Evolutionary conservation across 495 filamentous ascomycete genomes (phyloP).

Genomic region (Cercophora samala): DNA sequence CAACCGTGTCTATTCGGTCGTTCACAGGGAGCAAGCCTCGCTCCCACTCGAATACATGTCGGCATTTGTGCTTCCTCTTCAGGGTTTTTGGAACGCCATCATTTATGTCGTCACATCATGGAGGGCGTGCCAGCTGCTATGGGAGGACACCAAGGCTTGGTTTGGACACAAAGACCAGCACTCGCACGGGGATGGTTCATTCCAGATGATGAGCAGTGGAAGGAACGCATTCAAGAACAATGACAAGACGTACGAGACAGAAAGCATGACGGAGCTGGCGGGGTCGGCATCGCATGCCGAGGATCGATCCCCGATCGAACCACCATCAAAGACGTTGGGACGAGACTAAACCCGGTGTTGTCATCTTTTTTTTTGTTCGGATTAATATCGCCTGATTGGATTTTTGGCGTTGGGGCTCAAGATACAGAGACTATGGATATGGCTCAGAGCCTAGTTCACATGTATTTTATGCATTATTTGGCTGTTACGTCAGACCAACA

Average conservation of each 20-base stretch:
- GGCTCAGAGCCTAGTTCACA: not conserved
- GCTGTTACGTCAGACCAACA: not conserved
- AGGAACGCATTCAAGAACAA: conserved; percentile 20
- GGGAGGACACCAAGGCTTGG: conserved; percentile 18
- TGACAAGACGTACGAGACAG: conserved; percentile 35
- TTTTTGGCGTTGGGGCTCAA: not conserved
- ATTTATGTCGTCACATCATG: conserved; percentile 70
- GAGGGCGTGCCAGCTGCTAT: conserved; percentile 42
- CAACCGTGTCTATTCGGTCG: conserved; percentile 72
- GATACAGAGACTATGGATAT: not conserved
- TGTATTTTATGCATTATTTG: not conserved
- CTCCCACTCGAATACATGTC: conserved; percentile 66
- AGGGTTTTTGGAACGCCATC: conserved; percentile 82
- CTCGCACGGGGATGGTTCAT: not conserved
- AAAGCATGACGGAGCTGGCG: conserved; percentile 47
- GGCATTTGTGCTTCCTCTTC: conserved; percentile 74
- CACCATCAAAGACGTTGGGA: not conserved
- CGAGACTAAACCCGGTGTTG: not conserved
- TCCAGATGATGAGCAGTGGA: conserved; percentile 30
- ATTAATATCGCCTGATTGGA: not conserved
- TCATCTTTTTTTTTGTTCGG: not conserved
- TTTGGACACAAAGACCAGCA: not conserved
- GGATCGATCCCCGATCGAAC: not conserved
- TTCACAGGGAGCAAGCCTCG: conserved; percentile 49
- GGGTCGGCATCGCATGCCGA: not conserved